Evolutionary conservation across 352 stramenopile species (phyloP), one percentile per base, ranked within the genome.

Genomic region (Aphanomyces cochlioides): DNA sequence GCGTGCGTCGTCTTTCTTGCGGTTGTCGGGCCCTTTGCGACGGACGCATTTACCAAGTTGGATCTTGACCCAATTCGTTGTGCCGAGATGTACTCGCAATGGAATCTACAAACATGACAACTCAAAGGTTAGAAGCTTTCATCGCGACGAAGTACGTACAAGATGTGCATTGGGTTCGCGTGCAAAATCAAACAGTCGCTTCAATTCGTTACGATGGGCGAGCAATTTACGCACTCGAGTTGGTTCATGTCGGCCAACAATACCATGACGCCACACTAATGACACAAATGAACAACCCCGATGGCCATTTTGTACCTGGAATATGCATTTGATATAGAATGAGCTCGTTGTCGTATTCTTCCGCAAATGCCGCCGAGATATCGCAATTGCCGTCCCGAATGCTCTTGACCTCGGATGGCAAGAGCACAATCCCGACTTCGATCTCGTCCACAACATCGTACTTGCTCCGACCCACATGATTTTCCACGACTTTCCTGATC

Each of bases 1-100:
- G 57, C 86, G 82, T 57, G 89, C 74, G 56, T 89, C 79, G 38
- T 93, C 84, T 28, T 83, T 83, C 75, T 84, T 86, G 66, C 86
- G 86, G 39, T 81, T 91, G 70, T 94, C 86, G 3, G 88, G 72
- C 67, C 86, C 83, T 39, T 78, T 82, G 10, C 76, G 73, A 65
- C 89, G 89, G 66, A 81, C 83, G 67, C 86, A 91, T 10, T 86
- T 77, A 13, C 83, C 84, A 61, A 91, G 72, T 47, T 90, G 80
- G n/a, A 94, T 78, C 61, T 94, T 93, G 76, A 93, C 90, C 86
- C 86, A 94, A 6, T 85, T 85, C 10, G 86, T 94, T 45, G 79
- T 83, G 43, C 84, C 82, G 3, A 91, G 78, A 68, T 94, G 82
- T 7, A 92, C 75, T 3, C 86, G 81, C 73, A 84, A 78, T 15